Evolutionary conservation across 192 early-diverging fungal genomes (phyloP).

Genomic region (Linnemannia hyalina): DNA sequence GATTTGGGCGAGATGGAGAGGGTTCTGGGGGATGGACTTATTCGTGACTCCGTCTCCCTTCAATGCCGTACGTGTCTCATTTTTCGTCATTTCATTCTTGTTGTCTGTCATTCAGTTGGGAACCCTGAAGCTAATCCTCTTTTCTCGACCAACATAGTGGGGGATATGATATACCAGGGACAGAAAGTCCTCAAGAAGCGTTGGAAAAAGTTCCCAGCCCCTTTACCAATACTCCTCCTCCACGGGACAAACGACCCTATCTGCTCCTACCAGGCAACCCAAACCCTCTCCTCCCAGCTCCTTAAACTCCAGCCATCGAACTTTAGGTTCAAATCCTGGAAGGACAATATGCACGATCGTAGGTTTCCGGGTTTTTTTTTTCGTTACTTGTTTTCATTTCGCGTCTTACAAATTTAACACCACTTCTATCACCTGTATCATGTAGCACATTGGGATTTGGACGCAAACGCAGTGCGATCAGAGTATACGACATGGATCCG

Average conservation of each 20-base stretch:
- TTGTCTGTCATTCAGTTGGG: not conserved
- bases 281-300: slow-evolving; percentile 2
- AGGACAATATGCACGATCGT: slow-evolving; percentile 45
- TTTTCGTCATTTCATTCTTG: not conserved
- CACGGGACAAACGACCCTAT: slow-evolving; percentile 48
- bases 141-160: slow-evolving; percentile 11
- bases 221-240: slow-evolving; percentile 28
- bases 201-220: slow-evolving; percentile 44
- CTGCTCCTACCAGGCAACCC: slow-evolving; percentile 31
- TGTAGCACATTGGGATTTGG: slow-evolving; percentile 49
- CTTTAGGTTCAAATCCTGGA: slow-evolving; percentile 36
- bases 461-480: slow-evolving; percentile 15
- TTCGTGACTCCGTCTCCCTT: slow-evolving; percentile 28
- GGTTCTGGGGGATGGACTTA: slow-evolving; percentile 27
- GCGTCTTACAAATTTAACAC: not conserved
- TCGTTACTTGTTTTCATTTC: not conserved
- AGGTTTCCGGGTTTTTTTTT: not conserved
- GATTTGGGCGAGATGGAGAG: slow-evolving; percentile 27
- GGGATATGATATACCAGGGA: slow-evolving; percentile 54
- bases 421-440: not conserved
- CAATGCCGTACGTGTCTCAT: slow-evolving; percentile 28
- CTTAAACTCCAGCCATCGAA: slow-evolving; percentile 11
- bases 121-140: not conserved
- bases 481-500: slow-evolving; percentile 38
- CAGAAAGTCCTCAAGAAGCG: slow-evolving; percentile 39